Conservation (phyloP, 805 yeast genomes). For the Kazachstania psychrophila region DNA sequence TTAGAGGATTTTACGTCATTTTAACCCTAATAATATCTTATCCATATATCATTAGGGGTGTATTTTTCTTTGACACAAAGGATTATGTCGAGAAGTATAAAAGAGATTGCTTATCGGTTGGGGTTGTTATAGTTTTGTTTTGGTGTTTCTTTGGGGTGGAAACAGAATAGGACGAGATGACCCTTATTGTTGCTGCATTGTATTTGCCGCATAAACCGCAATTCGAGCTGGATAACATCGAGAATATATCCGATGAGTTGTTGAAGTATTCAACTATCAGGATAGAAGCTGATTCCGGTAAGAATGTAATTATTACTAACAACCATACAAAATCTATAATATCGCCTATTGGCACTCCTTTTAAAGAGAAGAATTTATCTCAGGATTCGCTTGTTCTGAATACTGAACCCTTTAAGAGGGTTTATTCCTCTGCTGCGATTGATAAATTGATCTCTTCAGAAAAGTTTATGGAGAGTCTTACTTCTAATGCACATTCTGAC, state of each 20-base stretch:
- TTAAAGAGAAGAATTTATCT: constrained; percentile 2
- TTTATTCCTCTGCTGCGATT: constrained; percentile 6
- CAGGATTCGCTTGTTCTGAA: constrained; percentile 7
- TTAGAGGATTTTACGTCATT: too few species aligned
- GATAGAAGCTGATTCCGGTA: not conserved
- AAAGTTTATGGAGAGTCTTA: constrained; percentile 26
- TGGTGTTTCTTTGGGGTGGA: too few species aligned
- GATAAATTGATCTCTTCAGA: constrained; percentile 21
- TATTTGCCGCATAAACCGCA: constrained; percentile 68
- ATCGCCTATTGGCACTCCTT: constrained; percentile 2
- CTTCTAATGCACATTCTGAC: constrained; percentile 25
- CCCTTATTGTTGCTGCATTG: constrained; percentile 62
- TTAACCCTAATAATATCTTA: too few species aligned
- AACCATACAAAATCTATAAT: not conserved
- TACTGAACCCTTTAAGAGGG: constrained; percentile 4
- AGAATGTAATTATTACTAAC: not conserved
- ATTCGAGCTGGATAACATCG: constrained; percentile 28
- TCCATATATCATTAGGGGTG: too few species aligned
- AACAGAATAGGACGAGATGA: too few species aligned
- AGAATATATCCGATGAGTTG: constrained; percentile 3
- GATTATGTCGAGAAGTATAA: too few species aligned
- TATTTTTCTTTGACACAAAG: too few species aligned
- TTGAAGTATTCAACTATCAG: not conserved
- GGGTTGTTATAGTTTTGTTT: too few species aligned
- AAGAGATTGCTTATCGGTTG: too few species aligned